Base-by-base conservation (phyloP, 345 rosid species). In the Pistacia atlantica region DNA sequence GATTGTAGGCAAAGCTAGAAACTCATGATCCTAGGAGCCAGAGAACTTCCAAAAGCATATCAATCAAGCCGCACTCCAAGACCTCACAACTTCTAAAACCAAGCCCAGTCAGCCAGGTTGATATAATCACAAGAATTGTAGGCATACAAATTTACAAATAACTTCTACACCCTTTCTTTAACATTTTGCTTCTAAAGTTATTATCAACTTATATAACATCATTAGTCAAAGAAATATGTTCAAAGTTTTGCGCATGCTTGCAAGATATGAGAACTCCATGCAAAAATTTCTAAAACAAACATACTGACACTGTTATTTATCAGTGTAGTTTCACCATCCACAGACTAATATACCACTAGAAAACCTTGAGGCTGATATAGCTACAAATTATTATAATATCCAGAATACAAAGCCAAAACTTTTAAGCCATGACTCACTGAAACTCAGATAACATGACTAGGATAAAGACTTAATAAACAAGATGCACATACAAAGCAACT, bases 261-360 rank as follows among this genome's bases (percentile, higher is more conserved):
- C 73, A 31, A 18, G 25, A 67, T 25, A 54, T 48, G 13, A 67
- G 57, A 54, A 54, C 51, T 67, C 71, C 33, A 16, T 67, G 9
- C 38, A 63, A 25, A 67, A 22, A n/a, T 14, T 67, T 2, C 3
- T 33, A 69, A 11, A 67, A 14, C n/a, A 67, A 56, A 67, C 8
- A 25, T 17, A 45, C 31, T 48, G 35, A 56, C 56, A 46, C 3
- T 48, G 28, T 48, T 28, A 48, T 16, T 58, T 17, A 51, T 54
- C 60, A 52, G 37, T 0, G 61, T 28, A 31, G 48, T 70, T 70
- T 55, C 48, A 55, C 49, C 14, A 70, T 70, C 60, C 48, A 70
- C 28, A 54, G 48, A 37, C 14, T 54, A 17, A 37, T 25, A 25
- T 22, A 12, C 14, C 48, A 33, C 17, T 13, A 46, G 55, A 70